Conservation (phyloP, 768 basidiomycete species). For the Candolleomyces eurysporus region DNA sequence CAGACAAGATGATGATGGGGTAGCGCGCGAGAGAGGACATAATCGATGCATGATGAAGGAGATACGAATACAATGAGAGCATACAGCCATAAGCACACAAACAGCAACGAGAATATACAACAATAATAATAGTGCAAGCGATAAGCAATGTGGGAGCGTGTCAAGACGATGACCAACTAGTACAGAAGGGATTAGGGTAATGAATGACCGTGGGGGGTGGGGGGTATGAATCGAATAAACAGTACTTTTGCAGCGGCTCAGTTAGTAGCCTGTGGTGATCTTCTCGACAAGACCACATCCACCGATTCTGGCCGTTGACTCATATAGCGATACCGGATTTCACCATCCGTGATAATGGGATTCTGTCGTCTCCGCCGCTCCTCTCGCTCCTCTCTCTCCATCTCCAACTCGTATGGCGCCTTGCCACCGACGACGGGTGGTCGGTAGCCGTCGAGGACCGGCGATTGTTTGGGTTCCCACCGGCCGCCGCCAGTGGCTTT, state of each 20-base stretch:
- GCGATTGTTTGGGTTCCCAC: slow-evolving; percentile 66
- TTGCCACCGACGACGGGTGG: slow-evolving; percentile 66
- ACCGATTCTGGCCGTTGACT: slow-evolving; percentile 41
- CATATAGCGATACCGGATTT: slow-evolving; percentile 66
- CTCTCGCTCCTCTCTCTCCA: slow-evolving; percentile 64
- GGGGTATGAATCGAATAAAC: no score
- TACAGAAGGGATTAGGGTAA: neutral
- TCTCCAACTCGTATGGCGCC: slow-evolving; percentile 64
- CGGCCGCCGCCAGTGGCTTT: slow-evolving; percentile 79
- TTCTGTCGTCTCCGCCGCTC: slow-evolving; percentile 49
- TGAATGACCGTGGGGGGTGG: no score
- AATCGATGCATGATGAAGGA: slow-evolving; percentile 11
- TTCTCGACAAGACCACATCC: slow-evolving; percentile 35
- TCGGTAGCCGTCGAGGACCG: slow-evolving; percentile 46
- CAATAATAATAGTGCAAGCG: slow-evolving; percentile 41
- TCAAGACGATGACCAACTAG: slow-evolving; percentile 13
- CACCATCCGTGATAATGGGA: slow-evolving; percentile 62
- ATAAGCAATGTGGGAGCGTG: slow-evolving; percentile 13
- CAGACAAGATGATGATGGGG: no score
- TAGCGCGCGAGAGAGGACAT: no score
- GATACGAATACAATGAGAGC: slow-evolving; percentile 28
- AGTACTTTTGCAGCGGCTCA: no score
- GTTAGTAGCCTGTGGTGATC: no score
- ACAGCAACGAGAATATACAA: slow-evolving; percentile 39
- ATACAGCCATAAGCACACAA: slow-evolving; percentile 12